A percentile compares a stretch with the other conserved stretches of the same genome.
Conservation (phyloP, 805 yeast species). For the Aciculoconidium aculeatum region DNA sequence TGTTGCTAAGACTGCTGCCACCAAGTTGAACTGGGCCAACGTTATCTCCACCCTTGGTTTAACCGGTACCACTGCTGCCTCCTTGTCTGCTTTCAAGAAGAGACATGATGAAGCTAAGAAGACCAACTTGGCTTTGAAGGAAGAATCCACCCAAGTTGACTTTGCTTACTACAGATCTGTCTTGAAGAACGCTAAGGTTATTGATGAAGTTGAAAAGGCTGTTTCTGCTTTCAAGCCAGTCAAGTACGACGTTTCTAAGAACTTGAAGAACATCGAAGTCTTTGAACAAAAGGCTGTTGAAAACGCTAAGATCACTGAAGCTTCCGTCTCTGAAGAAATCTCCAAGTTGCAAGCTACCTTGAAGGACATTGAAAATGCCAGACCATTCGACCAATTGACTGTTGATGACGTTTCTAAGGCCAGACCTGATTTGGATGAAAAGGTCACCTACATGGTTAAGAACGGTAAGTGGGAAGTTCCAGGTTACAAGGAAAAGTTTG, state of each 20-base stretch:
- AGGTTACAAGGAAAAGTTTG: constrained; percentile 97
- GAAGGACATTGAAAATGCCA: constrained; percentile 90
- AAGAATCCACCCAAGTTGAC: constrained; percentile 74
- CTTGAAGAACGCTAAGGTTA: constrained; percentile 75
- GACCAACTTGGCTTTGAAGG: constrained; percentile 61
- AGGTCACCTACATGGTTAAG: constrained; percentile 90
- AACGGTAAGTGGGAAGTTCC: constrained; percentile 98
- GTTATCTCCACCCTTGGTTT: constrained; percentile 83
- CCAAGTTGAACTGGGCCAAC: constrained; percentile 93
- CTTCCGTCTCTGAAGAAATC: constrained; percentile 81
- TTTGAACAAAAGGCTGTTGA: constrained; percentile 94
- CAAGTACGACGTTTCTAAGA: constrained; percentile 81
- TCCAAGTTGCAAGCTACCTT: constrained; percentile 81
- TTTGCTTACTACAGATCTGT: constrained; percentile 72
- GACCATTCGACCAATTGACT: constrained; percentile 96
- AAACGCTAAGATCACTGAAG: constrained; percentile 91
- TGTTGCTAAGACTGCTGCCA: constrained; percentile 58
- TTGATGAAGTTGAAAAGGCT: constrained; percentile 75
- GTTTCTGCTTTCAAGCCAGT: constrained; percentile 74
- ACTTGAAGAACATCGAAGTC: constrained; percentile 83
- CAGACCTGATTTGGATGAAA: constrained; percentile 95
- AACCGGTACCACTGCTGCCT: constrained; percentile 85
- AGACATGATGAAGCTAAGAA: constrained; percentile 97
- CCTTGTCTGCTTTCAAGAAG: constrained; percentile 91
- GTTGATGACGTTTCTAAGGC: constrained; percentile 93